phyloP scores from a whole-genome alignment of 2,329 filamentous ascomycete species.

The Scedosporium minutisporum region DNA sequence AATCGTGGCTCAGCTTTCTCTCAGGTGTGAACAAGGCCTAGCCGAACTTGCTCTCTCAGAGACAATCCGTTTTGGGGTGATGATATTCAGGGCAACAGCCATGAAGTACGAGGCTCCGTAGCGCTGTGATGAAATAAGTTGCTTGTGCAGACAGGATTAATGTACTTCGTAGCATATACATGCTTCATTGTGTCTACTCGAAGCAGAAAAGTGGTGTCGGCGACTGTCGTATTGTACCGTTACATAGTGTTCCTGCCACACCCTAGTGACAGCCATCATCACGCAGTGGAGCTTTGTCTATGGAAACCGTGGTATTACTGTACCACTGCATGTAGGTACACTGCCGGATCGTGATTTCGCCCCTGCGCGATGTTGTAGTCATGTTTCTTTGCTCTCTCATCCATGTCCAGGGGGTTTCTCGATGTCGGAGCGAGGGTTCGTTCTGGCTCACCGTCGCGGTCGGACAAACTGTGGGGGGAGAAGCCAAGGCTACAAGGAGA shows the following conservation, averaged over 20 bases:
- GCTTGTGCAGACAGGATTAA: too few species aligned
- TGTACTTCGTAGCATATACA: too few species aligned
- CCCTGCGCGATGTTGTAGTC: not conserved
- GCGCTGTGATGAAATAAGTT: too few species aligned
- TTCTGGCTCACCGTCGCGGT: not conserved
- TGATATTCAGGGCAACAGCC: too few species aligned
- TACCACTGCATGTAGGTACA: constrained; percentile 6
- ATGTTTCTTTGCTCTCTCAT: not conserved
- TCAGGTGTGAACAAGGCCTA: too few species aligned
- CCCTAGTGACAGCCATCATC: not conserved
- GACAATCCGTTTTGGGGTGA: too few species aligned
- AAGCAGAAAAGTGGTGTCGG: not conserved
- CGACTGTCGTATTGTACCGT: not conserved
- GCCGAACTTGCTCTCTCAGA: too few species aligned
- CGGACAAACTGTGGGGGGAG: not conserved
- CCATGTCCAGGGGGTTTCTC: not conserved
- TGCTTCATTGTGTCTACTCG: too few species aligned
- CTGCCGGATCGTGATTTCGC: not conserved
- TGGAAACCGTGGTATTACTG: not conserved
- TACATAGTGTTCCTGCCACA: not conserved
- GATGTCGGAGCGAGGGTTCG: not conserved
- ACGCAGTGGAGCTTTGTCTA: not conserved
- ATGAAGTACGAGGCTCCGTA: too few species aligned
- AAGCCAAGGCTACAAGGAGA: not conserved
- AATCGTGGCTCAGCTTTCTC: too few species aligned